These are phyloP conservation scores for Fusarium hostae DNA, from an alignment of 2,329 filamentous ascomycete genomes.

Conservation along the genomic window DNA sequence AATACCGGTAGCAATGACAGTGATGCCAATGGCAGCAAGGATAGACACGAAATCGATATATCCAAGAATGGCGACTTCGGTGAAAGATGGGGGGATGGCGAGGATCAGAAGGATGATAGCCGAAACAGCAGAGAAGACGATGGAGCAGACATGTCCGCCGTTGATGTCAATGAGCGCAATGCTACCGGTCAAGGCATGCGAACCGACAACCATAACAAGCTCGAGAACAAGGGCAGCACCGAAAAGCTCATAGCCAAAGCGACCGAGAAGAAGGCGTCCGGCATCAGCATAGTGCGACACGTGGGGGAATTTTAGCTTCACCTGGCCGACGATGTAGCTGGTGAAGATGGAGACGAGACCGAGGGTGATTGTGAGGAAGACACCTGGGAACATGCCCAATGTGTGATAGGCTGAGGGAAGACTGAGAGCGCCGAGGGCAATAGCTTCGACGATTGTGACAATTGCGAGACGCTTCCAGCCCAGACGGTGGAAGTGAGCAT, in stretches of 20 bases:
- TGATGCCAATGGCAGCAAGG: constrained; percentile 62
- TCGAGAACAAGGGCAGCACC: constrained; percentile 71
- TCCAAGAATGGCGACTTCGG: constrained; percentile 43
- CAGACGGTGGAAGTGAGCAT: constrained; percentile 36
- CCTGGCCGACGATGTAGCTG: constrained; percentile 58
- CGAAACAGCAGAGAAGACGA: constrained; percentile 56
- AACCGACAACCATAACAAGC: constrained; percentile 75
- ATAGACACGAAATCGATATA: constrained; percentile 68
- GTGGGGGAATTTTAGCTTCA: constrained; percentile 63
- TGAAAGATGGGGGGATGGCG: constrained; percentile 60
- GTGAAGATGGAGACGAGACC: constrained; percentile 60
- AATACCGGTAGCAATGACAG: constrained; percentile 73
- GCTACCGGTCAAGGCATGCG: constrained; percentile 76
- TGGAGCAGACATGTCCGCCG: constrained; percentile 55
- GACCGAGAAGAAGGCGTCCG: constrained; percentile 69
- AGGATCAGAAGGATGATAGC: constrained; percentile 58
- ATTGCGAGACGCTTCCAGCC: constrained; percentile 38
- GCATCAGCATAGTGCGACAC: constrained; percentile 52
- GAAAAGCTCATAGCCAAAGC: constrained; percentile 69
- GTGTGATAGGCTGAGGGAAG: constrained; percentile 63
- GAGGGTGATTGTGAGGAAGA: constrained; percentile 55
- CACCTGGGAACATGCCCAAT: constrained; percentile 63
- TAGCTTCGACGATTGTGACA: constrained; percentile 36
- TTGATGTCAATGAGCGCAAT: constrained; percentile 75
- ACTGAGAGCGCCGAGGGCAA: constrained; percentile 46